Conservation (phyloP, 1,284 basidiomycete species). For the Boletus semigastroideus region DNA sequence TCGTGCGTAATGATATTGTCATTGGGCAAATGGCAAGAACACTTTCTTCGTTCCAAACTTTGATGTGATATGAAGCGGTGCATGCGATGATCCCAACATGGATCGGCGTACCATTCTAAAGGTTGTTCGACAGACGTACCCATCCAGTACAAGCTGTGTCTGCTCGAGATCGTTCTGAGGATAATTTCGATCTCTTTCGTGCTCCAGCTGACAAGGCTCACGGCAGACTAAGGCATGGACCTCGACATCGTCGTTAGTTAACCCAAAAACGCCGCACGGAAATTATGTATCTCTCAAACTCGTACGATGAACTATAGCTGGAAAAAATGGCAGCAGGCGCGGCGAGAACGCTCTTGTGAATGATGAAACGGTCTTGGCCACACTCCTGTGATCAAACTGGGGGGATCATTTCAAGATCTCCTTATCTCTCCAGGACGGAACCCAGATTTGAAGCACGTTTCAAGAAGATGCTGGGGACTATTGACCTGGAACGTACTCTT, state of each 20-base stretch:
- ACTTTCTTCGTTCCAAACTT: slow-evolving; percentile 98
- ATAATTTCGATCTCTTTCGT: slow-evolving; percentile 86
- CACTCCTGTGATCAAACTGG: slow-evolving; percentile 95
- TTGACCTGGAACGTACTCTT: slow-evolving; percentile 95
- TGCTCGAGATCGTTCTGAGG: slow-evolving; percentile 97
- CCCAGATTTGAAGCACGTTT: slow-evolving; percentile 95
- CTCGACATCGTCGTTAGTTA: slow-evolving; percentile 88
- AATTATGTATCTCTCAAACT: slow-evolving; percentile 6
- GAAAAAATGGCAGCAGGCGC: slow-evolving; percentile 98
- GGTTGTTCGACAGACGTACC: slow-evolving; percentile 76
- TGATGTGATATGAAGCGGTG: slow-evolving; percentile 60
- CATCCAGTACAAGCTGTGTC: slow-evolving; percentile 91
- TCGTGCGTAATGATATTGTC: slow-evolving; percentile 90
- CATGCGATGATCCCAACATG: slow-evolving; percentile 43
- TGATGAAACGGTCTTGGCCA: slow-evolving; percentile 84
- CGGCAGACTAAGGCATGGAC: slow-evolving; percentile 90
- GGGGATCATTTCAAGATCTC: slow-evolving; percentile 80
- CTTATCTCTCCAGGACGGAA: slow-evolving; percentile 43
- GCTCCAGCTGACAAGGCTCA: slow-evolving; percentile 82
- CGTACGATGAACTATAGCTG: slow-evolving; percentile 54
- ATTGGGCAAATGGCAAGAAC: slow-evolving; percentile 94
- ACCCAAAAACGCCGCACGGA: slow-evolving; percentile 63
- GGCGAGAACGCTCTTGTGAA: slow-evolving; percentile 91
- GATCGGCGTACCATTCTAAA: slow-evolving; percentile 73
- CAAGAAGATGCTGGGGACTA: slow-evolving; percentile 91